Percentiles rank a stretch among this genome's conserved stretches.
Conservation (phyloP, 352 stramenopile species). For the Phytophthora litchii region DNA sequence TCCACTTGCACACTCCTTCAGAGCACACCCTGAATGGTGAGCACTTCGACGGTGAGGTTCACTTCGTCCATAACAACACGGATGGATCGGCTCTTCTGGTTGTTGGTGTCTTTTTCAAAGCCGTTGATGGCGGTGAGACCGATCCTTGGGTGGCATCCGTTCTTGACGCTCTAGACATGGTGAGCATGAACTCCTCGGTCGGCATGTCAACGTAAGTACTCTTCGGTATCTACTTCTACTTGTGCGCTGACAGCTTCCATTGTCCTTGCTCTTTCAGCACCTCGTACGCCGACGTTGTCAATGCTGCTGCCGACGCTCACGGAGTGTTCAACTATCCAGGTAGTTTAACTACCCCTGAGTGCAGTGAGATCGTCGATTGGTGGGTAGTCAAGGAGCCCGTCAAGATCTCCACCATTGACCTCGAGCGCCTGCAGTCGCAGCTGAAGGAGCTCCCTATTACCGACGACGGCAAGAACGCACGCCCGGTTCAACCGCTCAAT, state of each 20-base stretch:
- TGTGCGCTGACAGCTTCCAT: neutral
- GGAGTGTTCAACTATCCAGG: constrained; percentile 42
- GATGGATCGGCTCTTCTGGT: constrained; percentile 41
- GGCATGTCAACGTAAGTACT: constrained; percentile 25
- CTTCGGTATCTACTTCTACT: neutral
- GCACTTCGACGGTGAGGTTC: constrained; percentile 39
- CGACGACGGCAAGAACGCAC: constrained; percentile 35
- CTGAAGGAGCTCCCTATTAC: constrained; percentile 29
- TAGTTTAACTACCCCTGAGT: constrained; percentile 39
- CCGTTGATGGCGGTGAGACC: constrained; percentile 13
- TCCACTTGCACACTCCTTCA: constrained; percentile 49
- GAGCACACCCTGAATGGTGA: constrained; percentile 55
- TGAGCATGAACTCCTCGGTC: constrained; percentile 28
- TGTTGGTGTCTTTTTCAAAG: constrained; percentile 38
- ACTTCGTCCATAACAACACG: constrained; percentile 50
- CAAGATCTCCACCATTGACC: constrained; percentile 27
- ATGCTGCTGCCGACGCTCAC: constrained; percentile 35
- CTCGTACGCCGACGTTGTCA: constrained; percentile 55
- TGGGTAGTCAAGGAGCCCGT: constrained; percentile 36
- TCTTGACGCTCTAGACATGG: constrained; percentile 29
- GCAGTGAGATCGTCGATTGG: constrained; percentile 44
- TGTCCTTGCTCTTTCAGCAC: constrained; percentile 5
- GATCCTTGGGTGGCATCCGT: constrained; percentile 36
- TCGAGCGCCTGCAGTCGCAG: constrained; percentile 33
- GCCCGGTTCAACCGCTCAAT: constrained; percentile 35